These are phyloP conservation scores for Saccharomyces cerevisiae DNA, from an alignment of 805 yeast species.

Conservation along the genomic window DNA sequence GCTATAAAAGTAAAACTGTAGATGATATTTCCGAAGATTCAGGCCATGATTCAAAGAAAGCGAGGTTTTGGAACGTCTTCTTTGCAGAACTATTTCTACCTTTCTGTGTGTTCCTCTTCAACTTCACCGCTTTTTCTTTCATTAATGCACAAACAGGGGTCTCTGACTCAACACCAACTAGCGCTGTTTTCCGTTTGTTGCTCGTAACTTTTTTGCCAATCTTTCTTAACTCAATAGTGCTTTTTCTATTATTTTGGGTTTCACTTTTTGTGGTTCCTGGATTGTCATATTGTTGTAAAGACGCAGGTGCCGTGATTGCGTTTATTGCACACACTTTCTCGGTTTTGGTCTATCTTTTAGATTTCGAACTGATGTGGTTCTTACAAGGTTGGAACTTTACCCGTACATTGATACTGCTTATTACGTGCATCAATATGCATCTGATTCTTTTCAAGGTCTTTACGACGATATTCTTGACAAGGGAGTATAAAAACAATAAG, in stretches of 20 bases:
- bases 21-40: constrained; percentile 59
- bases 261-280: constrained; percentile 46
- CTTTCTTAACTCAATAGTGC: constrained; percentile 27
- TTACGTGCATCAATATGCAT: constrained; percentile 49
- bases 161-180: constrained; percentile 37
- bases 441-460: constrained; percentile 45
- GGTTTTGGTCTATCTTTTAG: constrained; percentile 43
- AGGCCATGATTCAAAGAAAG: constrained; percentile 61
- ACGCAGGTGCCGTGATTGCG: constrained; percentile 48
- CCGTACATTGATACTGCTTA: constrained; percentile 52
- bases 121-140: constrained; percentile 66
- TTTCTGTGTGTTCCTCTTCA: constrained; percentile 55
- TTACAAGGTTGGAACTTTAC: constrained; percentile 61
- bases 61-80: constrained; percentile 68
- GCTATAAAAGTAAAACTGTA: constrained; percentile 69
- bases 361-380: constrained; percentile 58
- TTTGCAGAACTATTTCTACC: constrained; percentile 78
- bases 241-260: constrained; percentile 33
- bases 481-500: constrained; percentile 53
- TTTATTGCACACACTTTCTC: constrained; percentile 46
- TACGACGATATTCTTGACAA: constrained; percentile 44
- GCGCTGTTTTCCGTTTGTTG: constrained; percentile 54
- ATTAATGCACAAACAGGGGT: constrained; percentile 88
- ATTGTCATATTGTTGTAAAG: constrained; percentile 33
- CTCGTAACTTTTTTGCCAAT: constrained; percentile 47